Evolutionary conservation across 2,329 filamentous ascomycete species (phyloP).

Genomic region (Fusarium pseudonygamai): DNA sequence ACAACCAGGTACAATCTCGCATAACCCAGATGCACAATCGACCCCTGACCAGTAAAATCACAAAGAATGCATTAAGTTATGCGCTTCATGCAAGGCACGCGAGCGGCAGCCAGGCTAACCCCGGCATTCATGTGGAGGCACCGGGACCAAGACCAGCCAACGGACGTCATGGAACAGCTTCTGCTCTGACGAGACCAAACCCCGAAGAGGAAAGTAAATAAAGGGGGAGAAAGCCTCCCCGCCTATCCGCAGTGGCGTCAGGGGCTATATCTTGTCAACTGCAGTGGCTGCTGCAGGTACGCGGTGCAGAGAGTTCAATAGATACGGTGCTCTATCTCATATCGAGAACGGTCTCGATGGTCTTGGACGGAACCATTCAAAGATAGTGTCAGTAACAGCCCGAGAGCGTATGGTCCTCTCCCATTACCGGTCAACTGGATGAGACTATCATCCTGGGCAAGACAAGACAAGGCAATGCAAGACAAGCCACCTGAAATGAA

Average conservation of each 20-base stretch:
- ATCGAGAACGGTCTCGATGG: neutral
- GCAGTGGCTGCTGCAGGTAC: conserved; percentile 39
- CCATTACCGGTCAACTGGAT: conserved; percentile 1
- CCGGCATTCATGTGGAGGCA: conserved; percentile 19
- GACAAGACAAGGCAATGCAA: neutral
- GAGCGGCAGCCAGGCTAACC: conserved; percentile 14
- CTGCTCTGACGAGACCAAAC: conserved; percentile 11
- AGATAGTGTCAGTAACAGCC: conserved; percentile 20
- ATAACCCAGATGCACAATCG: conserved; percentile 29
- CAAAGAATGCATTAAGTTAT: conserved; percentile 22
- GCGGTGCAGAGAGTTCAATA: neutral
- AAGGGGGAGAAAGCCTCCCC: conserved; percentile 29
- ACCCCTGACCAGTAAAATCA: conserved; percentile 23
- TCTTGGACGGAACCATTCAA: neutral
- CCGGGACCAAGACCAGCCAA: conserved; percentile 15
- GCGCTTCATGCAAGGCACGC: conserved; percentile 37
- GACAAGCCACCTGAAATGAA: conserved; percentile 12
- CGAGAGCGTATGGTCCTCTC: conserved; percentile 9
- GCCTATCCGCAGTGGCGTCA: conserved; percentile 35
- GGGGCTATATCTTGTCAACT: conserved; percentile 21
- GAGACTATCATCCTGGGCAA: neutral
- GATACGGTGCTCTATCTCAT: neutral
- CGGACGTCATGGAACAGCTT: conserved; percentile 20
- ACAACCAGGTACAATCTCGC: conserved; percentile 27
- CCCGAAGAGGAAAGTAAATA: conserved; percentile 36